phyloP scores from a whole-genome alignment of 441 rosid genomes.

The Gossypium davidsonii region DNA sequence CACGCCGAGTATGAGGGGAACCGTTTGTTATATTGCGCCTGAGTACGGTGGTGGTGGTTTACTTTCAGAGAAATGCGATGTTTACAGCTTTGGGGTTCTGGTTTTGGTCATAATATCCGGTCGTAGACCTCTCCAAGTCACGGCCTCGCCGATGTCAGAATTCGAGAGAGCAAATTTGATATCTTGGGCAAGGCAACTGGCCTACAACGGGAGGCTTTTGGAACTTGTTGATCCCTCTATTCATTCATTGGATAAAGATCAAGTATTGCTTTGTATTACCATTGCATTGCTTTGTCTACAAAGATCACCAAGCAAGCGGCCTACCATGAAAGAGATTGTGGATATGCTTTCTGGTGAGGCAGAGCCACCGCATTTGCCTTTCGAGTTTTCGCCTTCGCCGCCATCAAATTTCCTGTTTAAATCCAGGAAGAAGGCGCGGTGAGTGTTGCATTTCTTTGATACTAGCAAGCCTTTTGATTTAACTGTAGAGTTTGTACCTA shows the following conservation, averaged over 20 bases:
- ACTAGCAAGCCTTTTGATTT: conserved; percentile 19
- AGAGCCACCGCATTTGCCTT: conserved; percentile 74
- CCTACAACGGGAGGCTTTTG: conserved; percentile 59
- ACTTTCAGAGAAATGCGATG: conserved; percentile 74
- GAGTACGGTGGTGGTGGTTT: conserved; percentile 77
- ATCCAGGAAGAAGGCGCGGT: conserved; percentile 57
- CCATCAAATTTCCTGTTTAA: conserved; percentile 66
- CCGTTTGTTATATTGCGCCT: conserved; percentile 82
- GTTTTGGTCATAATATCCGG: conserved; percentile 75
- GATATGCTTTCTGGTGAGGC: conserved; percentile 68
- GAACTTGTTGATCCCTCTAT: conserved; percentile 67
- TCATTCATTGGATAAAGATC: conserved; percentile 56
- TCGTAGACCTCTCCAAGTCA: conserved; percentile 76
- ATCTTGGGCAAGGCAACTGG: conserved; percentile 83
- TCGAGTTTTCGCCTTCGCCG: conserved; percentile 85
- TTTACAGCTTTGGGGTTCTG: conserved; percentile 77
- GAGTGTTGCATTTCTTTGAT: conserved; percentile 25
- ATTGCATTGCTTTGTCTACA: conserved; percentile 82
- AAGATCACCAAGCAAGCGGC: conserved; percentile 68
- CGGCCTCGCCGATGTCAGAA: conserved; percentile 80
- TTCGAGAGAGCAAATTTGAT: conserved; percentile 85
- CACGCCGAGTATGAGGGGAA: conserved; percentile 91
- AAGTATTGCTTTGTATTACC: conserved; percentile 75
- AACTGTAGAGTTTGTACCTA: conserved; percentile 32
- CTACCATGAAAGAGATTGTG: conserved; percentile 66